Percentiles rank a stretch among this genome's conserved stretches.
These are phyloP conservation scores for Amaranthus tricolor DNA, from an alignment of 179 eudicot species.

Conservation along the genomic window DNA sequence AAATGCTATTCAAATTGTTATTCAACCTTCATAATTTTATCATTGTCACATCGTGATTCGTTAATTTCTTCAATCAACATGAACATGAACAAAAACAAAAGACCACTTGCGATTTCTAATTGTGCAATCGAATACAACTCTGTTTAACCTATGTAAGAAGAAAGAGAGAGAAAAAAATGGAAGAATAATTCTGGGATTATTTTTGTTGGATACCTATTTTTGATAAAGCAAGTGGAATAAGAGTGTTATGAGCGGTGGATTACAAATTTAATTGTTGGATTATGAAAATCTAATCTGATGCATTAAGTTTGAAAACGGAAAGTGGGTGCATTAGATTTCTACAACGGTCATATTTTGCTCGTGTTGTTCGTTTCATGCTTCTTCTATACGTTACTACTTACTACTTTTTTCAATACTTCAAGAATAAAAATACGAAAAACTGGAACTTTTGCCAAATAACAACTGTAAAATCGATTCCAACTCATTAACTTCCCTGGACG, in stretches of 20 bases:
- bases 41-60: slow-evolving; percentile 3
- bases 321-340: background rate
- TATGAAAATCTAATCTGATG: background rate
- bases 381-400: too few relatives aligned
- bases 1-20: slow-evolving; percentile 13
- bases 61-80: too few relatives aligned
- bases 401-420: too few relatives aligned
- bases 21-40: slow-evolving; percentile 9
- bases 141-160: background rate
- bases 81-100: background rate
- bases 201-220: background rate
- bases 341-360: too few relatives aligned
- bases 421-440: too few relatives aligned
- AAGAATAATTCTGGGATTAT: background rate
- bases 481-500: too few relatives aligned
- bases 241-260: background rate
- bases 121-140: background rate
- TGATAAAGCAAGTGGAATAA: background rate
- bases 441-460: too few relatives aligned
- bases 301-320: background rate
- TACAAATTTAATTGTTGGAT: background rate
- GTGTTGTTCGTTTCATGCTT: too few relatives aligned
- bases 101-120: slow-evolving; percentile 17
- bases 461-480: too few relatives aligned
- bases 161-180: background rate